Evolutionary conservation across 192 early-diverging fungal genomes (phyloP).

Genomic region (Coemansia asiatica): DNA sequence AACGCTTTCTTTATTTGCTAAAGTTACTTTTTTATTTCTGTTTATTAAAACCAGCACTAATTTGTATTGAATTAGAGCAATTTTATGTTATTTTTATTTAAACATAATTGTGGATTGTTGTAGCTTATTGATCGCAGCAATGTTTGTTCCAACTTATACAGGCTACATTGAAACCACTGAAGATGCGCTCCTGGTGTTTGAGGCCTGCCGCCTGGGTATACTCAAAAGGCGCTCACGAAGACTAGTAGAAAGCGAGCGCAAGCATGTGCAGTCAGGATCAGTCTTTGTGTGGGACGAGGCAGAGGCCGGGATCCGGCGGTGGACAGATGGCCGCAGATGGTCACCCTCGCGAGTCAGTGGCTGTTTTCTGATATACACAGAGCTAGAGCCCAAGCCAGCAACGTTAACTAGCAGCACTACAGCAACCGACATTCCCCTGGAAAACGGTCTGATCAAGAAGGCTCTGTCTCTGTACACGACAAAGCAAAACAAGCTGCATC

Average conservation of each 20-base stretch:
- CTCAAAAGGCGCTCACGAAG: constrained; percentile 70
- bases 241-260: constrained; percentile 76
- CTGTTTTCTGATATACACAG: constrained; percentile 82
- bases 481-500: constrained; percentile 75
- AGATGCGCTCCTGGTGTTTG: constrained; percentile 85
- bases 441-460: constrained; percentile 85
- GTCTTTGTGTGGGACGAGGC: constrained; percentile 91
- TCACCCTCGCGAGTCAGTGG: constrained; percentile 84
- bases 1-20: background rate
- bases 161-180: constrained; percentile 80
- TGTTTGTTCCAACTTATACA: constrained; percentile 56
- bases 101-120: background rate
- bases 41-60: background rate
- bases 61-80: no score
- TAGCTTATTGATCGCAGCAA: background rate
- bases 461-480: constrained; percentile 82
- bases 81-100: background rate
- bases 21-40: background rate
- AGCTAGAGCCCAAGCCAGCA: constrained; percentile 62
- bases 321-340: constrained; percentile 92
- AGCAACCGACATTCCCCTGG: constrained; percentile 61
- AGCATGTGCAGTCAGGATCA: constrained; percentile 79
- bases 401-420: background rate
- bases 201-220: constrained; percentile 74
- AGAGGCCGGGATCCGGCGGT: constrained; percentile 87